Conservation (phyloP, 2,329 filamentous ascomycete species). For the Pestalotiopsis sp. region DNA sequence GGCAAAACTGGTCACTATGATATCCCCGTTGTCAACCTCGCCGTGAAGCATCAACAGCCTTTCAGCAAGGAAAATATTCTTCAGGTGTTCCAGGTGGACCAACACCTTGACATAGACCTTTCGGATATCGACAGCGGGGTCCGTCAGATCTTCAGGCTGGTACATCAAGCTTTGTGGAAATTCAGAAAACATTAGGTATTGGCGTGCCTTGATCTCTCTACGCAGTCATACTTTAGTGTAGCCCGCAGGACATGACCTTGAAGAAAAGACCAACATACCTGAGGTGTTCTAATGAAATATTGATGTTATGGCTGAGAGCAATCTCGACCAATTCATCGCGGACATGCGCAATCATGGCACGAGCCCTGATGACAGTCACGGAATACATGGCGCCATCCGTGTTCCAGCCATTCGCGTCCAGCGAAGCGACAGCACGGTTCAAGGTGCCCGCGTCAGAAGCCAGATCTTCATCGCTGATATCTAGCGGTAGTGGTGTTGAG, state of each 20-base stretch:
- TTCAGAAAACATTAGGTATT: constrained; percentile 29
- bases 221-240: neutral
- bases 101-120: constrained; percentile 46
- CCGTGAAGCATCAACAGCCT: constrained; percentile 49
- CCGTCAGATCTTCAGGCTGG: constrained; percentile 36
- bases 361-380: constrained; percentile 48
- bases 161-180: constrained; percentile 38
- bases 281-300: neutral
- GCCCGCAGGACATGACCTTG: neutral
- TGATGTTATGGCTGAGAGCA: constrained; percentile 29
- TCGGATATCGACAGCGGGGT: constrained; percentile 27
- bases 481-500: constrained; percentile 55
- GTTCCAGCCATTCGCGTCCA: constrained; percentile 57
- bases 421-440: constrained; percentile 32
- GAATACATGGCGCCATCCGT: constrained; percentile 43
- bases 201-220: constrained; percentile 34
- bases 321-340: constrained; percentile 61
- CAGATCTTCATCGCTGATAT: constrained; percentile 52
- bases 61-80: constrained; percentile 59
- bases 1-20: constrained; percentile 43
- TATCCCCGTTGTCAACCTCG: constrained; percentile 33
- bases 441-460: constrained; percentile 45
- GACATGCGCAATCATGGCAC: constrained; percentile 47
- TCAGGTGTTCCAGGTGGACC: constrained; percentile 48
- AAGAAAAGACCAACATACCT: neutral